phyloP scores from a whole-genome alignment of 176 grass and related monocot genomes.

The Carex pumila region DNA sequence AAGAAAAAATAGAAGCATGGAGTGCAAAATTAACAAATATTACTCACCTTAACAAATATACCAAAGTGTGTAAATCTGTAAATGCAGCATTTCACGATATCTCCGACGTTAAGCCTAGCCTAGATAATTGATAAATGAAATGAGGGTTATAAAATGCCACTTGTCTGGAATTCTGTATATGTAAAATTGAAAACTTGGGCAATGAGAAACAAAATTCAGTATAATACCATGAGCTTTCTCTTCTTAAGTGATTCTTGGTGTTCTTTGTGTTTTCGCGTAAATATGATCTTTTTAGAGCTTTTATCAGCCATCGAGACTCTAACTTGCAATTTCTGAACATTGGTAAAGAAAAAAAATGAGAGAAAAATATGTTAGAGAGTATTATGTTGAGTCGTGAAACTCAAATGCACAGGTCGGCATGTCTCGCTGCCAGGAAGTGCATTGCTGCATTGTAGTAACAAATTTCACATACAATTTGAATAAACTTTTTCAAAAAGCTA shows the following conservation, averaged over 20 bases:
- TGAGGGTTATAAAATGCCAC: neutral
- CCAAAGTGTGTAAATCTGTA: constrained; percentile 84
- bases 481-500: neutral
- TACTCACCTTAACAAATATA: constrained; percentile 86
- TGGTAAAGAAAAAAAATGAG: neutral
- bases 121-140: constrained; percentile 42
- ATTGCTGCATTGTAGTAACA: constrained; percentile 9
- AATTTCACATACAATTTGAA: neutral
- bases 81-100: constrained; percentile 68
- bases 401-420: neutral
- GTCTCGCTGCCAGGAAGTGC: neutral
- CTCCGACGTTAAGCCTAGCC: constrained; percentile 82
- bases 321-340: constrained; percentile 66
- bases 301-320: constrained; percentile 64
- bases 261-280: constrained; percentile 76
- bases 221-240: constrained; percentile 80
- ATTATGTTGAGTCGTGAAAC: neutral
- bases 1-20: neutral
- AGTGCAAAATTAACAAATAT: neutral
- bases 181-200: neutral
- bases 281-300: constrained; percentile 64
- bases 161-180: constrained; percentile 14
- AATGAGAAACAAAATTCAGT: constrained; percentile 19
- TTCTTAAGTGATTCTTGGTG: constrained; percentile 69
- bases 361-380: neutral